A percentile compares a stretch with the other conserved stretches of the same genome.
Conservation (phyloP, 441 rosid genomes). For the Corymbia citriodora region DNA sequence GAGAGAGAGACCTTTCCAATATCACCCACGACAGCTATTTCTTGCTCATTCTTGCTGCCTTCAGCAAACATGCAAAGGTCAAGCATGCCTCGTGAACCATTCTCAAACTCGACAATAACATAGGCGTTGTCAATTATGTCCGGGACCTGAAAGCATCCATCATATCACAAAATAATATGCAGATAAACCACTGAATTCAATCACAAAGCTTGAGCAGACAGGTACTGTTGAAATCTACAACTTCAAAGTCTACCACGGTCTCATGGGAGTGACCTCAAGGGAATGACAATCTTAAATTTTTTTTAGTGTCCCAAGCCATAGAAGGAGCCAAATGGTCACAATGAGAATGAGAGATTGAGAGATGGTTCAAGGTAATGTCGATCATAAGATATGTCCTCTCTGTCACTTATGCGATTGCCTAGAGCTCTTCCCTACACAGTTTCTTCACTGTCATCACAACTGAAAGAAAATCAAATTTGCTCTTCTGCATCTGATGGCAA, state of each 20-base stretch:
- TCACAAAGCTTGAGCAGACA: not conserved
- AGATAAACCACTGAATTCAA: not conserved
- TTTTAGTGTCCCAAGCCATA: not conserved
- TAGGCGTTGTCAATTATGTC: constrained; percentile 93
- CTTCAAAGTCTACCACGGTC: not conserved
- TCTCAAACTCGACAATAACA: constrained; percentile 79
- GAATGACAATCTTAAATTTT: not conserved
- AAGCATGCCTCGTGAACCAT: constrained; percentile 89
- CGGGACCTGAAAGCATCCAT: constrained; percentile 50
- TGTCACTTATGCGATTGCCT: not conserved
- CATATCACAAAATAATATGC: not conserved
- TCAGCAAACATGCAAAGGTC: constrained; percentile 98
- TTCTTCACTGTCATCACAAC: not conserved
- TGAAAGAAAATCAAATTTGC: not conserved
- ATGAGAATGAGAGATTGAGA: not conserved
- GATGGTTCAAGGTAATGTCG: not conserved
- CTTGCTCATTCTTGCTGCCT: constrained; percentile 96
- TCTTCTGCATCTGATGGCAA: not conserved
- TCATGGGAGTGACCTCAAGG: not conserved
- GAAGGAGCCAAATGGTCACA: not conserved
- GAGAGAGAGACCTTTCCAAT: constrained; percentile 52
- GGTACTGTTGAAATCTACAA: not conserved
- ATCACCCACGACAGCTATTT: constrained; percentile 77
- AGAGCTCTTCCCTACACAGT: not conserved
- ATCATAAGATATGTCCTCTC: not conserved